Base-by-base conservation (phyloP, 2,329 filamentous ascomycete species). In the Botrytis galanthina region DNA sequence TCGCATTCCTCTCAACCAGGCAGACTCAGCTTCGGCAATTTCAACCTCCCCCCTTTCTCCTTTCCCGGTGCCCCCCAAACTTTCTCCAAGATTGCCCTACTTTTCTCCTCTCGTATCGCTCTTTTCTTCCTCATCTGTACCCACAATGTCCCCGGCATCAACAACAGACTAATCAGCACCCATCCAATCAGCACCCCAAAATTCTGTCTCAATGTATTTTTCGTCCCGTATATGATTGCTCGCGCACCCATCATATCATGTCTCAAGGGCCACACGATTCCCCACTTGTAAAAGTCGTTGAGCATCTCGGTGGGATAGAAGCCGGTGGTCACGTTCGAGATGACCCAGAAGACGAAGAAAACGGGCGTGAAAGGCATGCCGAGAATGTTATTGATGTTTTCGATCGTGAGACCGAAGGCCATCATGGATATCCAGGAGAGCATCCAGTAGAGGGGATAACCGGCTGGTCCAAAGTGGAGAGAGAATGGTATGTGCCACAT, bases 301-400 rank as follows among this genome's bases (percentile, higher is more conserved):
- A 74, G 51, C n/a, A 75, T 59, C 22, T 77, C 76, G 5, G 75
- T 66, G 20, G 75, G 75, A 39, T 72, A 77, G 73, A 77, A 77
- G 0, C 76, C 76, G 2, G 75, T 75, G 2, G 75, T 70, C 8
- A 76, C 75, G 29, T 77, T 77, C 4, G 73, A 72, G 54, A 77
- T 76, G 35, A 77, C 75, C 75, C 75, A 76, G 51, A 76, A 76
- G 12, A 77, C 74, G 61, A 77, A 77, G 57, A 77, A 77, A 2
- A 76, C 74, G 16, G 76, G 75, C 0, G 76, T 77, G 60, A 76
- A 74, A 12, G 76, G 76, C 26, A 73, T 73, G 9, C 76, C 76
- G 4, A 76, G 66, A 32, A 77, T 14, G 39, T 76, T 77, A 51
- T 77, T 74, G 16, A 75, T 46, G 59, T 77, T 76, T 57, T 76